phyloP scores from a whole-genome alignment of 75 land plant genomes.

The Picea glauca region DNA sequence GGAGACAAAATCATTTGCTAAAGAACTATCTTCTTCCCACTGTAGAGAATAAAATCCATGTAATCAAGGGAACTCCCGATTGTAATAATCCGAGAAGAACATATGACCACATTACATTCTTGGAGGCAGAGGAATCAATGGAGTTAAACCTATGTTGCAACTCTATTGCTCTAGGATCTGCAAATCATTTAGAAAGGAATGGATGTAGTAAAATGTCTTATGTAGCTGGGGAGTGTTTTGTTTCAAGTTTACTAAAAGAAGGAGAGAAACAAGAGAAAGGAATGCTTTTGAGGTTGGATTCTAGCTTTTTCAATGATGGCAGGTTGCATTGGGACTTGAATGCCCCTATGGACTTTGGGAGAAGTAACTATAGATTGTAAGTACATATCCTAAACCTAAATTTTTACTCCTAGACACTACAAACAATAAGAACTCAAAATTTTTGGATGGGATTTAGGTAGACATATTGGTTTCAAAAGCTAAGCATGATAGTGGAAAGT shows the following conservation, averaged over 20 bases:
- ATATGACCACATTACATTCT: background rate
- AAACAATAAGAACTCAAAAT: background rate
- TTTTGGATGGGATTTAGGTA: background rate
- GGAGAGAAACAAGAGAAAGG: conserved; percentile 1
- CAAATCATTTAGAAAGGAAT: background rate
- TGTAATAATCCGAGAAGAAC: background rate
- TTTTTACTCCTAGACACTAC: background rate
- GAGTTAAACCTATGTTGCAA: background rate
- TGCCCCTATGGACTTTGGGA: conserved; percentile 39
- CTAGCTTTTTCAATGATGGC: conserved; percentile 18
- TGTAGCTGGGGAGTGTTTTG: too few relatives aligned
- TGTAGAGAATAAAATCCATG: too few relatives aligned
- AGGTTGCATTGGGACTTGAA: conserved; percentile 48
- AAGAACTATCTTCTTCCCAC: too few relatives aligned
- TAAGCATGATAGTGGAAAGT: background rate
- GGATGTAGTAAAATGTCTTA: too few relatives aligned
- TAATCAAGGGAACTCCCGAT: background rate
- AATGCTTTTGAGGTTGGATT: background rate
- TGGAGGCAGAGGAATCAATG: background rate
- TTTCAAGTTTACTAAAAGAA: too few relatives aligned
- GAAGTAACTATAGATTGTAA: background rate
- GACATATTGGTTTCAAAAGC: background rate
- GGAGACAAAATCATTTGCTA: too few relatives aligned
- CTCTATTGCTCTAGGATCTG: background rate
- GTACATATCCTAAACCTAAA: too few relatives aligned